Base-by-base conservation (phyloP, 2,329 filamentous ascomycete species). In the Lecanicillium sp. region DNA sequence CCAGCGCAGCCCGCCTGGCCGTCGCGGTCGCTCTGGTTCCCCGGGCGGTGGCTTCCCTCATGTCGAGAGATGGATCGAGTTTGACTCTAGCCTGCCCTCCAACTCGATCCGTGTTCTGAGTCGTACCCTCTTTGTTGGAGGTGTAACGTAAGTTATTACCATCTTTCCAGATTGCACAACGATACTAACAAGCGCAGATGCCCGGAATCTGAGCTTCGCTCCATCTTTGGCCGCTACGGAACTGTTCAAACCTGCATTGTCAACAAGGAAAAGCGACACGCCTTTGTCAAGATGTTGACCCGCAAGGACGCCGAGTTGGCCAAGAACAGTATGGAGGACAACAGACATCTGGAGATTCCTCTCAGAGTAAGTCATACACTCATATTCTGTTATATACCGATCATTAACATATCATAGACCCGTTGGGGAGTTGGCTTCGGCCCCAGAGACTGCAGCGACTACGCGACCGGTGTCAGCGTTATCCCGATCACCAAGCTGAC, bases 401-500 rank as follows among this genome's bases (percentile, higher is more conserved):
- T 56, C 44, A 62, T 48, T 35, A 5, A 14, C 37, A 27, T 4
- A n/a, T 1, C 10, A 32, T 42, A 93, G 83, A 97, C 91, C 33
- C 84, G 93, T 55, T 98, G 93, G 93, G 93, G 93, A 55, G 93
- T 98, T 41, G 93, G 93, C 14, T 98, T 96, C 61, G 93, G 93
- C 3, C 93, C 93, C 38, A 83, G 93, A 60, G 93, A 98, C 65
- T 98, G 93, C 73, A 95, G 90, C 64, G 90, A 98, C 67, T 98
- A 98, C 67, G 78, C 84, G 56, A 93, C 84, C 10, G 93, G 93
- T 43, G 77, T 97, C 66, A 97, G 90, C 64, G 72, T 95, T 47
- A 97, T 98, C 54, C 93, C 93, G 1, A 93, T 98, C 55, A 79
- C 84, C 58, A 86, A 90, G 59, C 79, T 98, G 49, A 98, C 93